Base-by-base conservation (phyloP, 345 rosid genomes). In the Lepidium africanum region DNA sequence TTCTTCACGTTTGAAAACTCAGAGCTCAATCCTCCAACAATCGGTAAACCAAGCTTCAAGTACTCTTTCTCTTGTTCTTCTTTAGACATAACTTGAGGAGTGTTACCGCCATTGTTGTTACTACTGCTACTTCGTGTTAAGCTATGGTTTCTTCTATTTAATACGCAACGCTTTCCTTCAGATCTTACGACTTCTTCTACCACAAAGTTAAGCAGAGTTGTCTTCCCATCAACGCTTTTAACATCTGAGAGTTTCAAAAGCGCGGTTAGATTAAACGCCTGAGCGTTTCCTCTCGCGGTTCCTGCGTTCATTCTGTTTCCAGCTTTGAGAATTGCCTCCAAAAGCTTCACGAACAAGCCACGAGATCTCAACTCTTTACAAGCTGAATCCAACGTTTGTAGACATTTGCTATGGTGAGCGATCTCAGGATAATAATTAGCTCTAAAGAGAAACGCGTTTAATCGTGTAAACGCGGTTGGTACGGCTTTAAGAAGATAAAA, bases 231-330 rank as follows among this genome's bases (percentile, higher is more conserved):
- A 0, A 82, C 66, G 79, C 96, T 86, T 50, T 86, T 94, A 30
- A 94, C 97, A 32, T 94, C 97, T 0, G 97, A 82, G 17, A 91
- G 90, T 67, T 94, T 94, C 59, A 80, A 75, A 10, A 94, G 85
- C 12, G 96, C 77, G 35, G 76, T 82, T 14, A 90, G 87, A 25
- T 87, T 80, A 75, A 90, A 94, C 14, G 97, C 99, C 36, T 81
- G 89, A 2, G 99, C 99, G 68, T 91, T 81, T 17, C 97, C 99
- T 76, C 99, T 65, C 9, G 89, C 71, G 15, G 97, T 94, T 46
- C 99, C 96, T 0, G 89, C 92, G 68, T 90, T 94, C 99, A 94
- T 94, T 4, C 97, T 77, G 51, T 94, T 90, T 0, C 99, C 99
- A 12, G 97, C 92, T 81, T 94, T 90, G 6, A 94, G 91, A 50